phyloP scores from a whole-genome alignment of 306 rosid species.

The Sophora flavescens region DNA sequence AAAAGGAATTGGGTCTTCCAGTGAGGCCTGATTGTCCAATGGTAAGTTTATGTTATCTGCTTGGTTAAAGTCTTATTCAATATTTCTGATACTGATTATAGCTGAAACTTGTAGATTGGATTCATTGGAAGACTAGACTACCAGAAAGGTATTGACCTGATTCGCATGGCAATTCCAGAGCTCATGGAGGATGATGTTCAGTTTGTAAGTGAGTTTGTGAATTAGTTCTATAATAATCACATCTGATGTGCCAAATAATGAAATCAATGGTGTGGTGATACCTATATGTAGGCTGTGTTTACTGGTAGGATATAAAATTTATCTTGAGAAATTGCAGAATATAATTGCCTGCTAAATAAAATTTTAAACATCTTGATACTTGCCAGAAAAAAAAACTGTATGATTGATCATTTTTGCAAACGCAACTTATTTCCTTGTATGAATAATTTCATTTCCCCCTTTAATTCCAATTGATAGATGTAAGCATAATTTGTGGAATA shows the following conservation, averaged over 20 bases:
- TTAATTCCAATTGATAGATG: constrained; percentile 24
- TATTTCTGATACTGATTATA: constrained; percentile 33
- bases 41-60: constrained; percentile 57
- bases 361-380: constrained; percentile 33
- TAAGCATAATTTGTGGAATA: constrained; percentile 33
- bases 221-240: constrained; percentile 29
- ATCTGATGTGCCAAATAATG: constrained; percentile 23
- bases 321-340: neutral
- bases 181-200: constrained; percentile 83
- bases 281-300: constrained; percentile 11
- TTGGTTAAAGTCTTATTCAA: constrained; percentile 12
- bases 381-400: neutral
- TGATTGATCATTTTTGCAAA: constrained; percentile 14
- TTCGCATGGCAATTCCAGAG: constrained; percentile 68
- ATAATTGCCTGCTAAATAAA: constrained; percentile 15
- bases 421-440: constrained; percentile 23
- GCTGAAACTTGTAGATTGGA: constrained; percentile 72
- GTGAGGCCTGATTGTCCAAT: constrained; percentile 75
- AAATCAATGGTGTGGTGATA: constrained; percentile 23
- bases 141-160: constrained; percentile 92
- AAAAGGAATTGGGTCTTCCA: constrained; percentile 84
- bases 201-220: constrained; percentile 67
- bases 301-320: constrained; percentile 28
- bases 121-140: constrained; percentile 86
- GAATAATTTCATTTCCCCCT: constrained; percentile 41